A percentile compares a stretch with the other conserved stretches of the same genome.
Conservation (phyloP, 352 stramenopile genomes). For the Pythium scleroteichum region DNA sequence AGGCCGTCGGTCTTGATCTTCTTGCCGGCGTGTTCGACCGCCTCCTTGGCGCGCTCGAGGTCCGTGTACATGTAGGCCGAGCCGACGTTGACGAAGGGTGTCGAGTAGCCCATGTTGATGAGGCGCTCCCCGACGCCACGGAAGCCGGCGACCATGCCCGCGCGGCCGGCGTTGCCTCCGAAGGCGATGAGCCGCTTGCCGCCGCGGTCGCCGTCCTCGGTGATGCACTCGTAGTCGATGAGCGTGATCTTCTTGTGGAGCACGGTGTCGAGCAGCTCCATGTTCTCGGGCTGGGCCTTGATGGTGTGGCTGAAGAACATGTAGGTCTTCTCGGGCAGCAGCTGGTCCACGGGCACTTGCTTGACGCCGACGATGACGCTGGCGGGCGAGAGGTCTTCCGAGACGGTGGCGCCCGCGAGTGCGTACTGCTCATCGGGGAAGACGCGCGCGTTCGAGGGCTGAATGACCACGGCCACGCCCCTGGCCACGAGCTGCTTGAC, state of each 20-base stretch:
- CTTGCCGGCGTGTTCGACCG: constrained; percentile 78
- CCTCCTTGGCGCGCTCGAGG: constrained; percentile 87
- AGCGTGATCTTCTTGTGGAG: constrained; percentile 92
- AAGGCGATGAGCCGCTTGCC: constrained; percentile 93
- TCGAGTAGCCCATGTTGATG: constrained; percentile 91
- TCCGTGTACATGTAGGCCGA: constrained; percentile 94
- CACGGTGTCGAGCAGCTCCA: constrained; percentile 92
- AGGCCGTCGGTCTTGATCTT: constrained; percentile 84
- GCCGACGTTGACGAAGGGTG: constrained; percentile 93
- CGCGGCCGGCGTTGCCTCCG: constrained; percentile 92
- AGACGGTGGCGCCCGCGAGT: constrained; percentile 85
- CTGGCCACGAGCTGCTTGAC: constrained; percentile 79
- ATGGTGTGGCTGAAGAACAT: constrained; percentile 98
- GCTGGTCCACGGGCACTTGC: constrained; percentile 79
- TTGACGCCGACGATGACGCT: constrained; percentile 96
- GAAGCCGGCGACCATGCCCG: constrained; percentile 94
- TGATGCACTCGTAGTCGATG: constrained; percentile 97
- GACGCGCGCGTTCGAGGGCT: constrained; percentile 90
- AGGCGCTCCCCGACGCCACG: constrained; percentile 92
- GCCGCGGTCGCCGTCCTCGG: constrained; percentile 68
- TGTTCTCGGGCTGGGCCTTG: constrained; percentile 96
- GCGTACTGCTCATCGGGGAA: constrained; percentile 94
- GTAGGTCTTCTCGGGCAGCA: constrained; percentile 93
- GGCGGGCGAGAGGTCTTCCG: constrained; percentile 85
- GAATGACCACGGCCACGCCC: constrained; percentile 91